Base-by-base conservation (phyloP, 345 rosid species). In the Eucalyptus regnans region DNA sequence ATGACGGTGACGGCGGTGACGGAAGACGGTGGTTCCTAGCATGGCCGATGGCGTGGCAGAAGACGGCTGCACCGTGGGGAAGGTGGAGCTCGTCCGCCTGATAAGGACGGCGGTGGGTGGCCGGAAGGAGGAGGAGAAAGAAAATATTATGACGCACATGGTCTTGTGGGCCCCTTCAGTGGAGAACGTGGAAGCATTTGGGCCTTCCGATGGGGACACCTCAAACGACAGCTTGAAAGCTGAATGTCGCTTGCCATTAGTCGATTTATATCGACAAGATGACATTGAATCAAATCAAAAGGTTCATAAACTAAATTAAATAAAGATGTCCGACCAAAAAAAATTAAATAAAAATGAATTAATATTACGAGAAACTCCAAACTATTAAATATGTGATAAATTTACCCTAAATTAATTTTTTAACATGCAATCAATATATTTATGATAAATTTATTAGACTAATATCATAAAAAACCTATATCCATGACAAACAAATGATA, bases 301-400 rank as follows among this genome's bases (percentile, higher is more conserved):
- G 5, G 22, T 16, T 66, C 22, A 4, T 31, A 3, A 7, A 66
- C 41, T 31, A 66, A 31, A 66, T 66, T 66, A 15, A 52, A 52
- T 7, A 18, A 18, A 52, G 58, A 52, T 52, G 23, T 18, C 23
- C 23, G 0, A 52, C 56, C 56, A 7, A 52, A 52, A 7, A 1
- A 18, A 18, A 18, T 3, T 18, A 52, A 52, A 18, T 7, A 52
- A 52, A 52, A 52, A 52, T 18, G 10, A 52, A 52, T 52, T 52
- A 52, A 0, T 52, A 52, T 18, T 52, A 52, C 4, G 0, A 52
- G 20, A 52, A 52, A 7, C 58, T 52, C 58, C 1, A 52, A 52
- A 52, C 0, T 3, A 0, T 7, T 18, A 52, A 52, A 52, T 7
- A 0, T 52, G 0, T 52, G 23, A 52, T 52, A 52, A 52, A 52